Conservation (phyloP, 148 eudicot species). For the Rhododendron mucronatum region DNA sequence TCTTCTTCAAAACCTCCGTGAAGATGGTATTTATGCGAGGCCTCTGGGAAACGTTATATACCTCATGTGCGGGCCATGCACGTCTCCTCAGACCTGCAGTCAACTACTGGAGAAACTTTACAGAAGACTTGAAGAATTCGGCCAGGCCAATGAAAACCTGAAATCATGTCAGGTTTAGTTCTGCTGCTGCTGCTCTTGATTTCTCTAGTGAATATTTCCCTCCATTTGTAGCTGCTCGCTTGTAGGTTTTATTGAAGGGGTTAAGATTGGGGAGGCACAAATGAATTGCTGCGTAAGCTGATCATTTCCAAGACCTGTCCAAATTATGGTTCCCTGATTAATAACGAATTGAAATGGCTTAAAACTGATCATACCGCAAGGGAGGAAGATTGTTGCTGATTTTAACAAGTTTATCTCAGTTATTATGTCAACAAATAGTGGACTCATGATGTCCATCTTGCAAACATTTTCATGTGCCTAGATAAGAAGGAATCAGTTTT, state of each 20-base stretch:
- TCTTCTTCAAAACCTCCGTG: constrained; percentile 55
- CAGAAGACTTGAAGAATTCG: constrained; percentile 63
- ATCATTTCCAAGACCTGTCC: background rate
- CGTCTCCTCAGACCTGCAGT: constrained; percentile 52
- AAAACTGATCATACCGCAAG: background rate
- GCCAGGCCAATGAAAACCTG: constrained; percentile 21
- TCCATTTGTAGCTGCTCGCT: background rate
- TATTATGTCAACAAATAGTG: too few species aligned
- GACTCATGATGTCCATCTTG: too few species aligned
- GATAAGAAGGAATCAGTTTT: background rate
- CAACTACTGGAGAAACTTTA: constrained; percentile 46
- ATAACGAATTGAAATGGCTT: background rate
- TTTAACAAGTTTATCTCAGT: background rate
- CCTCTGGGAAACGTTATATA: constrained; percentile 91
- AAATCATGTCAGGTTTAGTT: background rate
- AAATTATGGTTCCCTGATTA: background rate
- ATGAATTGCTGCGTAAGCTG: background rate
- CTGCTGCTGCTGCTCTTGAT: background rate
- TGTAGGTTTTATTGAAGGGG: background rate
- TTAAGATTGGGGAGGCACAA: background rate
- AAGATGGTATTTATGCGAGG: constrained; percentile 79
- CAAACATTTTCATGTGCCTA: too few species aligned
- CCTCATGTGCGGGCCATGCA: constrained; percentile 92
- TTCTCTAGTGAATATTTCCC: background rate
- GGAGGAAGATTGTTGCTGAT: background rate